phyloP scores from a whole-genome alignment of 176 grass and related monocot genomes.

The Coix lacrymajobi region DNA sequence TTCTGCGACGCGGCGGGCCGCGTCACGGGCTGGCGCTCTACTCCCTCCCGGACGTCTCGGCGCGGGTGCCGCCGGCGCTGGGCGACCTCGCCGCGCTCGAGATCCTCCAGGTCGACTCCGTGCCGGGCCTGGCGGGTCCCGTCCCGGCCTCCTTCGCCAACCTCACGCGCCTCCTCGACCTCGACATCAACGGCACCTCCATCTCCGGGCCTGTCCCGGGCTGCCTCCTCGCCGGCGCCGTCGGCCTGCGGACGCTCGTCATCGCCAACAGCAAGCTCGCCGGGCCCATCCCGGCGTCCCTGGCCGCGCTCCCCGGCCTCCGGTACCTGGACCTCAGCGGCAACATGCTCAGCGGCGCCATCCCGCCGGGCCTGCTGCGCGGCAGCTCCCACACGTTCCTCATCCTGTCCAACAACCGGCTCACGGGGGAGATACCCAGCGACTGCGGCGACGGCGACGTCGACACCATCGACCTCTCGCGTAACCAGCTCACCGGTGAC shows the following conservation, averaged over 20 bases:
- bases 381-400: constrained; percentile 46
- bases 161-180: constrained; percentile 44
- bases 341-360: constrained; percentile 63
- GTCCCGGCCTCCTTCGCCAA: constrained; percentile 53
- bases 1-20: constrained; percentile 34
- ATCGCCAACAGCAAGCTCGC: constrained; percentile 63
- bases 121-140: constrained; percentile 51
- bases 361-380: constrained; percentile 55
- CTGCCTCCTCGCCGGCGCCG: constrained; percentile 14
- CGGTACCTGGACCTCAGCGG: constrained; percentile 67
- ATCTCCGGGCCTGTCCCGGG: constrained; percentile 53
- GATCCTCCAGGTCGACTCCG: constrained; percentile 38
- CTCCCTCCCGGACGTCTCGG: constrained; percentile 25
- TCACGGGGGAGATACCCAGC: constrained; percentile 53
- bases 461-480: constrained; percentile 54
- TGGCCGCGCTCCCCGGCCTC: constrained; percentile 32
- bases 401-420: constrained; percentile 54
- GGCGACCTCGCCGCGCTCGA: constrained; percentile 52
- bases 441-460: constrained; percentile 28
- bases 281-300: constrained; percentile 41
- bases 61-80: constrained; percentile 44
- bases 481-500: constrained; percentile 56
- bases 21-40: constrained; percentile 30
- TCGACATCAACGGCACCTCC: constrained; percentile 59
- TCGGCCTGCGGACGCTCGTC: constrained; percentile 43